phyloP scores from a whole-genome alignment of 257 asterid species.

The Henckelia pumila region DNA sequence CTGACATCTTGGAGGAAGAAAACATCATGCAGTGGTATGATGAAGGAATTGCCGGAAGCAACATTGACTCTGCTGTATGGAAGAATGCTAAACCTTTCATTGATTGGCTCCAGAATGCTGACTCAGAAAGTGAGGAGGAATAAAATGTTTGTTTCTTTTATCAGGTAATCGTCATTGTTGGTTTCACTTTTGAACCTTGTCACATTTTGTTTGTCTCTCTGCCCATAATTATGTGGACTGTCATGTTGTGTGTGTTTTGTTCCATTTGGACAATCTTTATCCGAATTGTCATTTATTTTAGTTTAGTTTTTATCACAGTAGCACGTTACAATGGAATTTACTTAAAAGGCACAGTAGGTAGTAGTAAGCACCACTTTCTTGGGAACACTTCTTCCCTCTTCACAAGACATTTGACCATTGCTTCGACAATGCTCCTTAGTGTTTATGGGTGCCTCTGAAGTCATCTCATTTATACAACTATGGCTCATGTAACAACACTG shows the following conservation, averaged over 20 bases:
- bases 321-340: neutral
- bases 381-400: neutral
- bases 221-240: neutral
- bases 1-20: slow-evolving; percentile 60
- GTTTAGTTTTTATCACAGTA: neutral
- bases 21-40: slow-evolving; percentile 56
- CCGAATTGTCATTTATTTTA: too few relatives aligned
- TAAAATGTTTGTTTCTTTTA: slow-evolving; percentile 10
- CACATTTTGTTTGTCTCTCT: neutral
- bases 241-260: neutral
- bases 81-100: slow-evolving; percentile 63
- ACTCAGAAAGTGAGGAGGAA: slow-evolving; percentile 65
- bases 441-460: too few relatives aligned
- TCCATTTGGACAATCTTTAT: neutral
- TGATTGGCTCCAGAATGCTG: slow-evolving; percentile 75
- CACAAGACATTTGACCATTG: neutral
- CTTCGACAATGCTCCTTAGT: neutral
- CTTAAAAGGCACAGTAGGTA: neutral
- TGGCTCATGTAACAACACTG: neutral
- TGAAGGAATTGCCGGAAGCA: slow-evolving; percentile 45
- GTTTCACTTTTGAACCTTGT: neutral
- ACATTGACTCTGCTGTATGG: slow-evolving; percentile 53
- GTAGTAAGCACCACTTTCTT: neutral
- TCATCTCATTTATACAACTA: too few relatives aligned
- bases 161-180: neutral